Conservation (phyloP, 805 yeast species). For the Pichia manshurica region DNA sequence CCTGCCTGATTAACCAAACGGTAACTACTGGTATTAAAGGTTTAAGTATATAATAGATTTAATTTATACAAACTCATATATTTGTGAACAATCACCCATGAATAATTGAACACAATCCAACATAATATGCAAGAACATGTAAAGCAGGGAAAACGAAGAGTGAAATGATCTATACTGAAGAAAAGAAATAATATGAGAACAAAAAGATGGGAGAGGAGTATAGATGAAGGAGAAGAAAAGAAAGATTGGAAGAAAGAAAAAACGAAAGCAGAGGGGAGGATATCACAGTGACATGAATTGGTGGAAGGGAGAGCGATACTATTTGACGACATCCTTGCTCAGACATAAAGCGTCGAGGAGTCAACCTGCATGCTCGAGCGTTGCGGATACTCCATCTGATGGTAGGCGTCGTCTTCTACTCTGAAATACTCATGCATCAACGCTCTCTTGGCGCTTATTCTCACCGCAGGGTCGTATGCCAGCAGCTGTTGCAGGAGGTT, state of each 20-base stretch:
- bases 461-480: slow-evolving; percentile 85
- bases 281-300: background rate
- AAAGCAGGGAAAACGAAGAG: too few relatives aligned
- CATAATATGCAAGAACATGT: too few relatives aligned
- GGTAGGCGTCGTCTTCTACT: slow-evolving; percentile 35
- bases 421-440: slow-evolving; percentile 81
- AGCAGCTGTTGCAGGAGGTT: slow-evolving; percentile 75
- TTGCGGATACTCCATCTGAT: slow-evolving; percentile 28
- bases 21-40: background rate
- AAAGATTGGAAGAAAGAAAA: too few relatives aligned
- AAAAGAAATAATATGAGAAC: too few relatives aligned
- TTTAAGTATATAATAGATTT: too few relatives aligned
- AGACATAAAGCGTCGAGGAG: slow-evolving; percentile 30
- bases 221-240: too few relatives aligned
- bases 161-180: too few relatives aligned
- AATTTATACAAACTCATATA: too few relatives aligned
- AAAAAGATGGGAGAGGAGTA: too few relatives aligned
- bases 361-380: slow-evolving; percentile 34
- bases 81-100: too few relatives aligned
- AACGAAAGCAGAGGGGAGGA: too few relatives aligned
- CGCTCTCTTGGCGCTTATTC: slow-evolving; percentile 94
- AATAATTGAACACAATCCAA: too few relatives aligned
- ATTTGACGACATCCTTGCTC: background rate
- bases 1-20: background rate
- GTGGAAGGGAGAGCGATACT: background rate